Conservation (phyloP, 306 rosid genomes). For the Carpinus viminea region DNA sequence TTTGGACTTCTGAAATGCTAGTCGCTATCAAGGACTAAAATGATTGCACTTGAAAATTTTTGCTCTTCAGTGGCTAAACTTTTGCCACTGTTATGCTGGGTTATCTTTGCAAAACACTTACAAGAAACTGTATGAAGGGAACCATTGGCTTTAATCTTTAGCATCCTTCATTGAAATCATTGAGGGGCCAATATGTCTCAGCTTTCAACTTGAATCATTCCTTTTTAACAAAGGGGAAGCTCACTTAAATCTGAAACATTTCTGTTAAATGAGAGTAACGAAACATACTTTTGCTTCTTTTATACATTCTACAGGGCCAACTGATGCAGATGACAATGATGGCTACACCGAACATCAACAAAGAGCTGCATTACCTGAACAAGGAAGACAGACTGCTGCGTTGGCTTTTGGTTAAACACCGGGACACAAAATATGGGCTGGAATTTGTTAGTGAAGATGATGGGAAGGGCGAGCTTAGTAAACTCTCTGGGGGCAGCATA, state of each 20-base stretch:
- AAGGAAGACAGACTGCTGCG: constrained; percentile 86
- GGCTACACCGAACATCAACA: constrained; percentile 87
- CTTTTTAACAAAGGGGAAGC: background rate
- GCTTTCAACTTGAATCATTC: background rate
- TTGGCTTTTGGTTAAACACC: constrained; percentile 83
- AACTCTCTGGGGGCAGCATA: constrained; percentile 20
- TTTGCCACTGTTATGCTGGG: background rate
- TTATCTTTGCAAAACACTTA: background rate
- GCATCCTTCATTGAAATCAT: background rate
- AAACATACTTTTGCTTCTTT: background rate
- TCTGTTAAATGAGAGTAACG: background rate
- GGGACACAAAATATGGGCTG: constrained; percentile 43
- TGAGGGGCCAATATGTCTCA: background rate
- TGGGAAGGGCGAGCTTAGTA: constrained; percentile 29
- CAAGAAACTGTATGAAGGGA: background rate
- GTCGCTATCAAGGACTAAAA: background rate
- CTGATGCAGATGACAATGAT: constrained; percentile 95
- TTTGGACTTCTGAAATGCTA: background rate
- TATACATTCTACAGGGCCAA: constrained; percentile 56
- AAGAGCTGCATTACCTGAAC: constrained; percentile 90
- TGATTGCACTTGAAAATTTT: background rate
- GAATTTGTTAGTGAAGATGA: constrained; percentile 51
- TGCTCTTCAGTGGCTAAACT: background rate
- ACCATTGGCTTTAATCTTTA: background rate
- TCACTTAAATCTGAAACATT: background rate